These are phyloP conservation scores for Cydonia oblonga DNA, from an alignment of 331 rosid species.

Conservation along the genomic window DNA sequence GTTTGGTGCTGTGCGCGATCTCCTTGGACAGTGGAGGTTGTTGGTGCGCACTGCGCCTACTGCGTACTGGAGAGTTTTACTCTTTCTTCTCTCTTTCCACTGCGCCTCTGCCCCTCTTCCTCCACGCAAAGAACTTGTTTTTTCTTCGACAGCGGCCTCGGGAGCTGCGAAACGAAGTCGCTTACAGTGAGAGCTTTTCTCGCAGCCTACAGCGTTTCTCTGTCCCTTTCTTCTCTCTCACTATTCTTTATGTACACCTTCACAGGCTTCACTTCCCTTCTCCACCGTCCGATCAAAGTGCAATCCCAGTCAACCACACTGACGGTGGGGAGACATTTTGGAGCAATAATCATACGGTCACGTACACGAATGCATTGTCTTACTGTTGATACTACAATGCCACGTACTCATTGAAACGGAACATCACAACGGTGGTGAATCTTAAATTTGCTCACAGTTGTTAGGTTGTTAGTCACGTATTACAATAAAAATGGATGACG, in stretches of 20 bases:
- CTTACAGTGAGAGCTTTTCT: slow-evolving; percentile 37
- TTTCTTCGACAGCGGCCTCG: slow-evolving; percentile 34
- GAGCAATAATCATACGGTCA: not conserved
- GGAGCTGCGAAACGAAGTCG: slow-evolving; percentile 29
- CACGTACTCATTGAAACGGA: not conserved
- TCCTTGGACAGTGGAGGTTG: slow-evolving; percentile 40
- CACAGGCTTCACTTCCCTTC: not conserved
- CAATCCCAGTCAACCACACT: not conserved
- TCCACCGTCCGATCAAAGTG: slow-evolving; percentile 18
- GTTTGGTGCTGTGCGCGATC: slow-evolving; percentile 20
- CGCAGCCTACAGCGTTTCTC: slow-evolving; percentile 32
- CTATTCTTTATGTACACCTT: not conserved
- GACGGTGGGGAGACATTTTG: not conserved
- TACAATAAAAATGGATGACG: not conserved
- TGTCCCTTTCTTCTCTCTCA: slow-evolving; percentile 4
- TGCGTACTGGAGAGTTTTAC: not conserved
- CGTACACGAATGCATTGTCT: not conserved
- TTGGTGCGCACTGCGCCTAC: slow-evolving; percentile 33
- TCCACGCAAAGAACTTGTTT: not conserved
- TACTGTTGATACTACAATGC: too few relatives aligned
- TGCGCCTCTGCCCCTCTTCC: not conserved
- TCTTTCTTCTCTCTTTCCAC: slow-evolving; percentile 6
- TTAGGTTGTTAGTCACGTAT: too few relatives aligned
- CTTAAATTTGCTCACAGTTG: too few relatives aligned
- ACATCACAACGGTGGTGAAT: accelerated